Conservation (phyloP, 2,329 filamentous ascomycete genomes). For the Exophiala phaeomuriformis region DNA sequence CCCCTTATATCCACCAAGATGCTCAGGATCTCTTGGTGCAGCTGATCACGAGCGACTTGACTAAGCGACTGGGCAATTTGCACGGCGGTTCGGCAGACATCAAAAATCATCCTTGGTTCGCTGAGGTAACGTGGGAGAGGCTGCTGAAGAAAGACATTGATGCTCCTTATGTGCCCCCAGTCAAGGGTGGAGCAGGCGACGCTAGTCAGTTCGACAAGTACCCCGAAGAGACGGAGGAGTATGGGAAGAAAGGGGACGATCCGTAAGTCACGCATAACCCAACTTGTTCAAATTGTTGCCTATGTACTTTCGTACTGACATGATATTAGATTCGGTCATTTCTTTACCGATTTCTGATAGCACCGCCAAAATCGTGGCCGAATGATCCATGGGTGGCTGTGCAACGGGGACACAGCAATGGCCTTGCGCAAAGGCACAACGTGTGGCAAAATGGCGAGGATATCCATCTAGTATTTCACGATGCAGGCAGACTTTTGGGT, state of each 20-base stretch:
- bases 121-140: conserved; percentile 95
- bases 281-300: not conserved
- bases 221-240: conserved; percentile 90
- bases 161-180: conserved; percentile 92
- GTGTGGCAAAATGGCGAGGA: not conserved
- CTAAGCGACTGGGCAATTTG: conserved; percentile 88
- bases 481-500: not conserved
- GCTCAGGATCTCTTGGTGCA: conserved; percentile 87
- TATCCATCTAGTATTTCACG: not conserved
- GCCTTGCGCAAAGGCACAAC: not conserved
- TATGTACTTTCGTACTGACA: conserved; percentile 10
- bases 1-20: conserved; percentile 88
- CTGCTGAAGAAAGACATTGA: conserved; percentile 94
- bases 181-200: conserved; percentile 87
- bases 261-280: conserved; percentile 57
- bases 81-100: conserved; percentile 87
- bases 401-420: not conserved
- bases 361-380: not conserved
- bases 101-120: conserved; percentile 93
- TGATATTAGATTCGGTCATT: conserved; percentile 56
- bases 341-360: conserved; percentile 65
- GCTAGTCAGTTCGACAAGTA: conserved; percentile 98
- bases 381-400: not conserved
- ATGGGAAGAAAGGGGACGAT: conserved; percentile 70
- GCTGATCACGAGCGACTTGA: conserved; percentile 88